These are phyloP conservation scores for Ustilago hordei DNA, from an alignment of 1,284 basidiomycete genomes.

Conservation along the genomic window DNA sequence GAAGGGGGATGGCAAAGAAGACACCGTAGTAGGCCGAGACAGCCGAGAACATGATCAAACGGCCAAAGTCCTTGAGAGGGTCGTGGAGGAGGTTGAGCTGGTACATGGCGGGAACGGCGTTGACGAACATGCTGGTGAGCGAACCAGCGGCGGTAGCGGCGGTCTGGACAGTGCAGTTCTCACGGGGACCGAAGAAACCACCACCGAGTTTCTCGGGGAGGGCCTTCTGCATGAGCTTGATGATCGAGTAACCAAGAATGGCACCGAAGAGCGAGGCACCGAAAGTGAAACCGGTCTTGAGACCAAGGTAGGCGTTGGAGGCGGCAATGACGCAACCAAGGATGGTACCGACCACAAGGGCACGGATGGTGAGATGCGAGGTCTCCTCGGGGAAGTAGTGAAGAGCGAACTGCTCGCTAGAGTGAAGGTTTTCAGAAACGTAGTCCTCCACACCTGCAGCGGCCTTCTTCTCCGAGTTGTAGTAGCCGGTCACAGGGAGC, in stretches of 20 bases:
- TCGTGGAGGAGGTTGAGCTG: constrained; percentile 69
- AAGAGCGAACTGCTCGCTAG: constrained; percentile 50
- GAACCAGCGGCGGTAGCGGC: constrained; percentile 60
- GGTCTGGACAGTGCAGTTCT: constrained; percentile 73
- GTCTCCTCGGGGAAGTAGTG: constrained; percentile 52
- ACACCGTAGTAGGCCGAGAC: constrained; percentile 77
- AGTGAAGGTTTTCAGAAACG: constrained; percentile 37
- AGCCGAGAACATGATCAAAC: constrained; percentile 74
- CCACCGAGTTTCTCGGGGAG: constrained; percentile 74
- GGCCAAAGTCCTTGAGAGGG: constrained; percentile 57
- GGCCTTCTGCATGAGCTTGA: constrained; percentile 75
- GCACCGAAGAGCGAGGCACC: constrained; percentile 77
- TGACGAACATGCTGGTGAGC: constrained; percentile 75
- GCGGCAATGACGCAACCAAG: constrained; percentile 77
- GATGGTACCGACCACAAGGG: constrained; percentile 75
- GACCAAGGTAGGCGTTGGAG: constrained; percentile 78
- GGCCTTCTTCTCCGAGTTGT: constrained; percentile 48
- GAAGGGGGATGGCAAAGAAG: constrained; percentile 77
- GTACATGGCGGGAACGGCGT: constrained; percentile 78
- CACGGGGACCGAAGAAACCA: constrained; percentile 77
- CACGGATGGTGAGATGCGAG: constrained; percentile 69
- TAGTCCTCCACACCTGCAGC: constrained; percentile 42
- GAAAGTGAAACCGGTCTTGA: constrained; percentile 77
- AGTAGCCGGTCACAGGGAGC: constrained; percentile 43
- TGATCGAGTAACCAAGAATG: constrained; percentile 77